Evolutionary conservation across 1,139 yeast genomes (phyloP).

Genomic region (Lodderomyces jiufengensis): DNA sequence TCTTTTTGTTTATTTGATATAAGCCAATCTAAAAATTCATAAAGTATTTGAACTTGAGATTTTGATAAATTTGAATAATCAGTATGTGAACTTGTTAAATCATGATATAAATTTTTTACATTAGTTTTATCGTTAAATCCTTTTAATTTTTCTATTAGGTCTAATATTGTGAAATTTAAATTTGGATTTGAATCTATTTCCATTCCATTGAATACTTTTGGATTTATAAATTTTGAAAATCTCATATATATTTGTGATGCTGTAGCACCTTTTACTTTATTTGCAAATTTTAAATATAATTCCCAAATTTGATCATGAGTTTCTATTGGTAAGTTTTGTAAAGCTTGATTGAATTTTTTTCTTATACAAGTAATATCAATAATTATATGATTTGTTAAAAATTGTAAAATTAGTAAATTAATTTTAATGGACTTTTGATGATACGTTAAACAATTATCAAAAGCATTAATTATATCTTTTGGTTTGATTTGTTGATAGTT

Average conservation of each 20-base stretch:
- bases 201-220: constrained; percentile 9
- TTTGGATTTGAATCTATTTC: constrained; percentile 2
- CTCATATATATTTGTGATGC: constrained; percentile 42
- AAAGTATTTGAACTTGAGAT: constrained; percentile 30
- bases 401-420: constrained; percentile 56
- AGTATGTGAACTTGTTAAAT: constrained; percentile 13
- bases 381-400: constrained; percentile 31
- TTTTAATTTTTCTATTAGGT: constrained; percentile 22
- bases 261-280: constrained; percentile 39
- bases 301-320: constrained; percentile 66
- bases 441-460: constrained; percentile 34
- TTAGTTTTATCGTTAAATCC: constrained; percentile 21
- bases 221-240: constrained; percentile 32
- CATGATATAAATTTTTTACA: constrained; percentile 17
- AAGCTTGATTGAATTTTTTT: constrained; percentile 48
- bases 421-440: constrained; percentile 45
- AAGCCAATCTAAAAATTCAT: constrained; percentile 46
- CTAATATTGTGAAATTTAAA: constrained; percentile 12
- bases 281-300: constrained; percentile 50
- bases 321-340: constrained; percentile 46
- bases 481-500: constrained; percentile 25
- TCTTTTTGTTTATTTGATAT: constrained; percentile 13
- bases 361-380: constrained; percentile 40
- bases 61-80: constrained; percentile 15
- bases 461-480: constrained; percentile 37